Conservation (phyloP, 1,284 basidiomycete genomes). For the Malassezia arunalokei region DNA sequence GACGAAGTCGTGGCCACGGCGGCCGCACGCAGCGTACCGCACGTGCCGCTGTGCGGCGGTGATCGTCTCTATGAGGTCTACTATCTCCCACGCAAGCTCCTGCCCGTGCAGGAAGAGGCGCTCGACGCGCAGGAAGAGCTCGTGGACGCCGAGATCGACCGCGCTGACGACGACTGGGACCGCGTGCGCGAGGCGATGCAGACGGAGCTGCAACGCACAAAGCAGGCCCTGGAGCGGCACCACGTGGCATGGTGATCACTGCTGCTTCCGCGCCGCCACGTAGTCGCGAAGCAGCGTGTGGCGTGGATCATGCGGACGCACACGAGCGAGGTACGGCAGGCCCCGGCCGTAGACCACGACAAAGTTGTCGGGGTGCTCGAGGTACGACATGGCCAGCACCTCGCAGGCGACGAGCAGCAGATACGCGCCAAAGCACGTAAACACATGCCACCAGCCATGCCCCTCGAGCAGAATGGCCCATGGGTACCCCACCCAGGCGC, state of each 20-base stretch:
- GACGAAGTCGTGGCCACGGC: neutral
- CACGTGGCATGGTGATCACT: slow-evolving; percentile 9
- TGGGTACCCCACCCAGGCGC: slow-evolving; percentile 29
- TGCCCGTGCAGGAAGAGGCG: slow-evolving; percentile 15
- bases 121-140: slow-evolving; percentile 18
- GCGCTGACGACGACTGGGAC: slow-evolving; percentile 17
- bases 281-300: slow-evolving; percentile 6
- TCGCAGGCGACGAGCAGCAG: slow-evolving; percentile 45
- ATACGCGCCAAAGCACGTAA: slow-evolving; percentile 50
- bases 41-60: slow-evolving; percentile 1
- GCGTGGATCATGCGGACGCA: slow-evolving; percentile 15
- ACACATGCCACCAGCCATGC: slow-evolving; percentile 50
- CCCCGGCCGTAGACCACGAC: neutral
- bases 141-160: slow-evolving; percentile 12
- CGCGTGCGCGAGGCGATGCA: slow-evolving; percentile 2
- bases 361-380: slow-evolving; percentile 28
- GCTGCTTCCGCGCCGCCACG: neutral
- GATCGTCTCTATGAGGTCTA: slow-evolving; percentile 8
- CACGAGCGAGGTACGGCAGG: slow-evolving; percentile 21
- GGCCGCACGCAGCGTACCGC: slow-evolving; percentile 1
- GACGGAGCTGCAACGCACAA: slow-evolving; percentile 1
- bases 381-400: slow-evolving; percentile 21
- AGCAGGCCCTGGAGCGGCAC: slow-evolving; percentile 2
- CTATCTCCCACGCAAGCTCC: slow-evolving; percentile 16
- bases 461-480: slow-evolving; percentile 30